These are phyloP conservation scores for Cryptosporidium sp. DNA, from an alignment of 169 alveolate genomes.

Conservation along the genomic window DNA sequence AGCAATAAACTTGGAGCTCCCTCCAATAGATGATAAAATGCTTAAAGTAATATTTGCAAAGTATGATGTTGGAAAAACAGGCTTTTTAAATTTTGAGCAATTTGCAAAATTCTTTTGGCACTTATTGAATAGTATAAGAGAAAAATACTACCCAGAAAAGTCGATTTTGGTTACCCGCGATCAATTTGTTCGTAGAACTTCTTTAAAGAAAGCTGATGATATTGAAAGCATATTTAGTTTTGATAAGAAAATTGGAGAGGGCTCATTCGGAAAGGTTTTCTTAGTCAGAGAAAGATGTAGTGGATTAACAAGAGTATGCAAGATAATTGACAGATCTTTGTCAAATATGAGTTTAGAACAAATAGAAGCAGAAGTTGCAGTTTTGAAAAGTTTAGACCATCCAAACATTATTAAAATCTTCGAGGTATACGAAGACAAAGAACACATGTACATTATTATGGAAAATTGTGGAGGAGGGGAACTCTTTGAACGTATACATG, in stretches of 20 bases:
- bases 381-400: conserved; percentile 88
- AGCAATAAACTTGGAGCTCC: conserved; percentile 78
- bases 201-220: conserved; percentile 47
- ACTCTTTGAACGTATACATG: conserved; percentile 94
- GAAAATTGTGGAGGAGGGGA: conserved; percentile 96
- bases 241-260: conserved; percentile 79
- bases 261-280: conserved; percentile 82
- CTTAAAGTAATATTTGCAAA: conserved; percentile 35
- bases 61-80: conserved; percentile 44
- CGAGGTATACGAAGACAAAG: conserved; percentile 92
- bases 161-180: conserved; percentile 77
- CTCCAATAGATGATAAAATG: conserved; percentile 79
- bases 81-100: conserved; percentile 75
- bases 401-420: conserved; percentile 91
- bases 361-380: conserved; percentile 80
- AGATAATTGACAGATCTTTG: conserved; percentile 77
- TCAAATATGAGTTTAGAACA: conserved; percentile 78
- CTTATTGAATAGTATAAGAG: conserved; percentile 78
- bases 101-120: conserved; percentile 79
- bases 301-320: conserved; percentile 77
- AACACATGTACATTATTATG: conserved; percentile 91
- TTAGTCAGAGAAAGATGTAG: conserved; percentile 79
- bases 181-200: conserved; percentile 78
- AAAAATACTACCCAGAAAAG: conserved; percentile 79
- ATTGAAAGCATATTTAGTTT: conserved; percentile 75